Percentiles rank a stretch among this genome's conserved stretches.
These are phyloP conservation scores for Dothistroma septosporum DNA, from an alignment of 2,329 filamentous ascomycete genomes.

Conservation along the genomic window DNA sequence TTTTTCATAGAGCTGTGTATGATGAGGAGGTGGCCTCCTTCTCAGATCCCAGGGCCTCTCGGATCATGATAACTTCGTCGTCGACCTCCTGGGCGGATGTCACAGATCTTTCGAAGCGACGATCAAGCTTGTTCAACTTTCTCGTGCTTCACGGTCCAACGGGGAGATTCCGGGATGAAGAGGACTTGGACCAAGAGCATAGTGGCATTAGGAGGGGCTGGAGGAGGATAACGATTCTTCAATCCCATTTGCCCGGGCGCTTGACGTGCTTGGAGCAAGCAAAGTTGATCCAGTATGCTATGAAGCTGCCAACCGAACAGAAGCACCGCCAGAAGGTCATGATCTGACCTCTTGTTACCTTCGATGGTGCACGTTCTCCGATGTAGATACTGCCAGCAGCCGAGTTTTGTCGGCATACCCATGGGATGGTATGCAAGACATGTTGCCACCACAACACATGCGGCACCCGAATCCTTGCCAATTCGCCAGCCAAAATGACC, in stretches of 20 bases:
- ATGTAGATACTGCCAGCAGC: constrained; percentile 65
- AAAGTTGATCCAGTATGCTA: constrained; percentile 64
- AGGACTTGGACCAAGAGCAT: constrained; percentile 60
- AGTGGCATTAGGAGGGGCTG: constrained; percentile 64
- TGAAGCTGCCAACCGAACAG: constrained; percentile 62
- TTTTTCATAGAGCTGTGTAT: constrained; percentile 65
- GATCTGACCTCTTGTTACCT: constrained; percentile 62
- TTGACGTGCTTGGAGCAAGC: constrained; percentile 55
- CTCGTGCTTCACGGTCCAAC: constrained; percentile 63
- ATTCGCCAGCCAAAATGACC: constrained; percentile 47
- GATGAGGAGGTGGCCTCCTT: constrained; percentile 62
- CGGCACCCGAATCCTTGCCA: constrained; percentile 62
- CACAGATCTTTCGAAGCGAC: constrained; percentile 58
- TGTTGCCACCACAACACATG: constrained; percentile 63
- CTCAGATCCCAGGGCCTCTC: constrained; percentile 67
- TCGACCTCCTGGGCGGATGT: constrained; percentile 63
- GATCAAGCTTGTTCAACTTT: constrained; percentile 58
- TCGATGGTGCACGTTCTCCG: constrained; percentile 60
- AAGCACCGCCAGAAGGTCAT: constrained; percentile 69
- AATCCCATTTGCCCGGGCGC: constrained; percentile 63
- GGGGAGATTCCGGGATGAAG: constrained; percentile 64
- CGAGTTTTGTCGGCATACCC: not conserved
- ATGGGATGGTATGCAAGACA: constrained; percentile 23
- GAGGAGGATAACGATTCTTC: constrained; percentile 69
- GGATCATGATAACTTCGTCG: constrained; percentile 60